Evolutionary conservation across 352 stramenopile genomes (phyloP).

Genomic region (Stramenopiles sp.): DNA sequence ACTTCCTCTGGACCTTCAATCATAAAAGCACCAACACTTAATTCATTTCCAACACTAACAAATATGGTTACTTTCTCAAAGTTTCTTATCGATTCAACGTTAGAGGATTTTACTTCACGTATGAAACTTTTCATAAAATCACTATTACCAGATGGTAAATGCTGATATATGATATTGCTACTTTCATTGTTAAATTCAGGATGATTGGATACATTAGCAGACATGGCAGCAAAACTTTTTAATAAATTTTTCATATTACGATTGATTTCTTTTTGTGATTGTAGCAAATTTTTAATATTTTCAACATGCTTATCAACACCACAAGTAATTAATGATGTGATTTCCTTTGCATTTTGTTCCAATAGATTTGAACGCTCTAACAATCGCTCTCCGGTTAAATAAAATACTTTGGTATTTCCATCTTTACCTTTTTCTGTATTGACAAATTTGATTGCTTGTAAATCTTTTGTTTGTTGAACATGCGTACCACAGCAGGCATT

Average conservation of each 20-base stretch:
- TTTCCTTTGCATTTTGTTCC: not conserved
- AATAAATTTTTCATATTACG: not conserved
- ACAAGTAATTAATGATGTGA: not conserved
- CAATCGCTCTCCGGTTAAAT: not conserved
- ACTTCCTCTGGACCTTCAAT: not conserved
- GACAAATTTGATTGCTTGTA: slow-evolving; percentile 23
- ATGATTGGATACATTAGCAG: not conserved
- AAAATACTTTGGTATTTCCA: not conserved
- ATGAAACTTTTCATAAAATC: not conserved
- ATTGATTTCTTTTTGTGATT: not conserved
- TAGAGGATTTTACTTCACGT: not conserved
- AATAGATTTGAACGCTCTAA: not conserved
- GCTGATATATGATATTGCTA: not conserved
- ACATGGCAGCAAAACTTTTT: not conserved
- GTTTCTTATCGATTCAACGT: not conserved
- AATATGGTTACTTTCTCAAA: not conserved
- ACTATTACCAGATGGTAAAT: not conserved
- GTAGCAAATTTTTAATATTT: not conserved
- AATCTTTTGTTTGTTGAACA: slow-evolving; percentile 38
- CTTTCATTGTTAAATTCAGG: not conserved
- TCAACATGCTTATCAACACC: not conserved
- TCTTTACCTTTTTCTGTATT: slow-evolving; percentile 1
- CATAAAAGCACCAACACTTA: not conserved
- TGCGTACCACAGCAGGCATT: slow-evolving; percentile 68
- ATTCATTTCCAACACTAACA: not conserved